Evolutionary conservation across 805 yeast species (phyloP), one percentile per base, ranked within the genome.

Genomic region (Teunomyces funiuensis): DNA sequence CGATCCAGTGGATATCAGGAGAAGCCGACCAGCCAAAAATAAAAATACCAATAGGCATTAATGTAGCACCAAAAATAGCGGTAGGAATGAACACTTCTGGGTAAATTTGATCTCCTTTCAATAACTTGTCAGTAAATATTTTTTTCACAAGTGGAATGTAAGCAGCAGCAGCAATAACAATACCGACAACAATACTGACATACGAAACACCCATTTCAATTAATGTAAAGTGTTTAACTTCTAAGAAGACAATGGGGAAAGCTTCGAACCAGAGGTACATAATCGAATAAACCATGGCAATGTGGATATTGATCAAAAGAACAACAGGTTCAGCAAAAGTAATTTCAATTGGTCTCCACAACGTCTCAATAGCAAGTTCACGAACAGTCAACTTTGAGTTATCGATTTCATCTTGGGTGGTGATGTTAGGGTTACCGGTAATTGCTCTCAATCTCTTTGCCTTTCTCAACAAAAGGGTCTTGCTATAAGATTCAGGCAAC

Each of bases 201-300:
- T 68, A 81, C 0, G 82, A 58, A 2, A 67, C 58, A 14, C 83
- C 80, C 47, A 57, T 40, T 40, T 74, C 77, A 27, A 78, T 65
- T 15, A 67, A 50, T 4, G 76, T 69, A 57, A 81, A 81, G 25
- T 65, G 53, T 47, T 77, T 66, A 14, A 66, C 51, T 2, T 67
- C 74, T 16, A 34, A 10, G 33, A 73, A 82, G 2, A 76, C 79
- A 25, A 80, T 63, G 6, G 87, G 85, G 60, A 77, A 77, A 5
- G 79, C 80, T 58, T 82, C 85, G 50, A 80, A 77, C 66, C 76
- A 80, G 15, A 78, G 55, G 55, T 78, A 81, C 45, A 76, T 48
- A 19, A 73, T 57, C 19, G 82, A 75, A 55, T 80, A 81, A 6
- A 71, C 63, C 37, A 80, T 50, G 0, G 80, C 78, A 47, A 75